Evolutionary conservation across 1,284 basidiomycete genomes (phyloP).

Genomic region (Ustilago bromivora): DNA sequence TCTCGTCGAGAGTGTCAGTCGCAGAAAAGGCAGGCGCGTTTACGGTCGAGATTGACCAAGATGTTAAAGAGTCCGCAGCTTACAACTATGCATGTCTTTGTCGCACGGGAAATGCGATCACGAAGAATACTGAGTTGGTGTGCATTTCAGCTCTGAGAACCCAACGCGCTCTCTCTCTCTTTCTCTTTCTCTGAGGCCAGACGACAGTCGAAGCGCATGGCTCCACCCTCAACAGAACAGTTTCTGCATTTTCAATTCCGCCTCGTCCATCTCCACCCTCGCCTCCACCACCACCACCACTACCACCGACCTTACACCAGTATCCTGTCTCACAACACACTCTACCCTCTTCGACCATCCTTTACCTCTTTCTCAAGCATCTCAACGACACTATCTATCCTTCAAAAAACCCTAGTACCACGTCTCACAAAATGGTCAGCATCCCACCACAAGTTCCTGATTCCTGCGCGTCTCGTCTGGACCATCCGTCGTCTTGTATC

Average conservation of each 20-base stretch:
- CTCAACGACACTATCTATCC: background rate
- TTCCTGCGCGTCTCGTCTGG: slow-evolving; percentile 3
- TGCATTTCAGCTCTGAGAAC: background rate
- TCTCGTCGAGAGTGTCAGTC: background rate
- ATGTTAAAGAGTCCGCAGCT: no score
- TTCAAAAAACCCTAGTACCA: background rate
- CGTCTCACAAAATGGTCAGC: slow-evolving; percentile 40
- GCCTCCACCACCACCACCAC: background rate
- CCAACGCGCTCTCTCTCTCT: background rate
- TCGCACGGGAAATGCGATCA: background rate
- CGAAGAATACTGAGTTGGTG: background rate
- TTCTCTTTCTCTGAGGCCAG: background rate
- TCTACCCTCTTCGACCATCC: background rate
- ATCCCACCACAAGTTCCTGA: slow-evolving; percentile 23
- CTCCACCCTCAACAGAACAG: background rate
- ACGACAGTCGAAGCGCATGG: background rate
- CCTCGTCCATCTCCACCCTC: background rate
- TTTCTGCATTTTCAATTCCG: background rate
- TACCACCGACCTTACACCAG: background rate
- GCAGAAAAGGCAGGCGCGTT: background rate
- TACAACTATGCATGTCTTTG: background rate
- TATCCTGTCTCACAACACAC: background rate
- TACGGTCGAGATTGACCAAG: no score
- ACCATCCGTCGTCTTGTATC: slow-evolving; percentile 17
- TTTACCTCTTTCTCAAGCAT: slow-evolving; percentile 13